Conservation (phyloP, 1,284 basidiomycete species). For the Rhodotorula sp. region DNA sequence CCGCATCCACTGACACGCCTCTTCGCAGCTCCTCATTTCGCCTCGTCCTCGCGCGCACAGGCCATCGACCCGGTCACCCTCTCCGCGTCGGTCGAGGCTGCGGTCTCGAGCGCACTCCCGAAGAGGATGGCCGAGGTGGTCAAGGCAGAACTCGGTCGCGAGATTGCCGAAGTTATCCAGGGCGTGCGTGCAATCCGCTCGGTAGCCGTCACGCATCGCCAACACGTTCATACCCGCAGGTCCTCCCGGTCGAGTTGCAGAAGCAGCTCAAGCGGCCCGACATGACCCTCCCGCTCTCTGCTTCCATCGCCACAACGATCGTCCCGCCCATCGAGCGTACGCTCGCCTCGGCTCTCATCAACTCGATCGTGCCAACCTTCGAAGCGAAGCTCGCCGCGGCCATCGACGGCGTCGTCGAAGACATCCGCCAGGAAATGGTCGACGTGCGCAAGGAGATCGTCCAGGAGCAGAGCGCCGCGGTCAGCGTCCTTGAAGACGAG, state of each 20-base stretch:
- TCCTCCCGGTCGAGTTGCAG: conserved; percentile 70
- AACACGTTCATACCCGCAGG: conserved; percentile 51
- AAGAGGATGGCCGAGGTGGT: conserved; percentile 69
- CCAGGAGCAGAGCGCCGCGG: conserved; percentile 34
- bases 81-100: conserved; percentile 61
- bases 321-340: conserved; percentile 51
- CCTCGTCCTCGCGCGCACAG: too few species aligned
- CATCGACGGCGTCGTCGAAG: conserved; percentile 70
- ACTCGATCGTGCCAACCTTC: conserved; percentile 68
- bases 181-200: neutral
- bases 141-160: conserved; percentile 67
- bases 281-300: conserved; percentile 66
- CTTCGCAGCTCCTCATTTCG: too few species aligned
- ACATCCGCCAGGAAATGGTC: conserved; percentile 66
- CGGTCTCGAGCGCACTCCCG: conserved; percentile 74
- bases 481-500: conserved; percentile 33
- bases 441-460: conserved; percentile 41
- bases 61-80: too few species aligned
- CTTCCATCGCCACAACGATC: conserved; percentile 6
- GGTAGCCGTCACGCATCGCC: neutral
- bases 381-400: conserved; percentile 65
- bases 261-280: conserved; percentile 70
- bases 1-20: too few species aligned
- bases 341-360: conserved; percentile 61
- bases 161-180: conserved; percentile 49